A percentile compares a stretch with the other conserved stretches of the same genome.
Evolutionary conservation across 768 basidiomycete species (phyloP).

Genomic region (Butyriboletus loyo): DNA sequence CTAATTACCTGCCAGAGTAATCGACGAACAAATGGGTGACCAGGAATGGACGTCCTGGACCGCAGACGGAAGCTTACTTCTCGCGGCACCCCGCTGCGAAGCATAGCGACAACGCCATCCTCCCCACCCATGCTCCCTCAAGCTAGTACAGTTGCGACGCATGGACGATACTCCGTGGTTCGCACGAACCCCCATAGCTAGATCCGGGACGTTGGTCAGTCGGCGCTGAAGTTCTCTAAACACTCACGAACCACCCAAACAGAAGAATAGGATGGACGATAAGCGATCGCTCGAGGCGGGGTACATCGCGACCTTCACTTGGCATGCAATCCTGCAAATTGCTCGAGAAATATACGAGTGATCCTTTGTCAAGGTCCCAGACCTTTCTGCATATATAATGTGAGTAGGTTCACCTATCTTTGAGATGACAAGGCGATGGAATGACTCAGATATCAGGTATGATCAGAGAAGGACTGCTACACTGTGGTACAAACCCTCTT

Average conservation of each 20-base stretch:
- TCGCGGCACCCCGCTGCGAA: neutral
- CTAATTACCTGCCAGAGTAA: slow-evolving; percentile 1
- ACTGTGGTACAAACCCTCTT: slow-evolving; percentile 36
- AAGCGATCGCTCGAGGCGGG: neutral
- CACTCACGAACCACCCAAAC: neutral
- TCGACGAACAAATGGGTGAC: neutral
- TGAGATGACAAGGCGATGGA: neutral
- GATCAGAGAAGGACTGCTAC: slow-evolving; percentile 8
- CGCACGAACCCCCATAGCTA: neutral
- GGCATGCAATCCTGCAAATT: neutral
- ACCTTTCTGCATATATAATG: neutral
- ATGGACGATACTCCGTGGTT: neutral
- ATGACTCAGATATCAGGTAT: neutral
- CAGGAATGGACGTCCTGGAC: neutral
- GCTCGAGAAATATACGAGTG: neutral
- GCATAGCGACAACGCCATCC: neutral
- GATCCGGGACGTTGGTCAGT: neutral
- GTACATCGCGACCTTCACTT: neutral
- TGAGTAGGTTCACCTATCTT: neutral
- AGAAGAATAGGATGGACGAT: neutral
- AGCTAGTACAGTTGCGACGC: neutral
- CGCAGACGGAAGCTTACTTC: slow-evolving; percentile 2
- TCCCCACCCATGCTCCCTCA: neutral
- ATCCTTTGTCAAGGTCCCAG: neutral
- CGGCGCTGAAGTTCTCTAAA: too few relatives aligned